phyloP scores from a whole-genome alignment of 2,329 filamentous ascomycete species.

The Penicillium sp. region DNA sequence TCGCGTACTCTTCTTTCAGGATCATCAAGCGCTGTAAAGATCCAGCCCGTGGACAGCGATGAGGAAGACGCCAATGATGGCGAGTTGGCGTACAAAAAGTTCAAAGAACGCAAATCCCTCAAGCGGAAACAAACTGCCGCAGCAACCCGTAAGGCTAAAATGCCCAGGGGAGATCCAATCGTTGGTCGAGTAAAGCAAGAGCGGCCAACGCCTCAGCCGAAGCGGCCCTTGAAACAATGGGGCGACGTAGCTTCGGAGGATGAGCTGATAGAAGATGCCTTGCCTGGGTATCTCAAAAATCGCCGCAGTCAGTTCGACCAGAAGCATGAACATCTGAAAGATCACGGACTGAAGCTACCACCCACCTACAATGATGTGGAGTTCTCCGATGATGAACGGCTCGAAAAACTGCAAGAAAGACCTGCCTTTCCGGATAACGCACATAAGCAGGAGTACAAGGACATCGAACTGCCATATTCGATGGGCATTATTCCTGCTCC shows the following conservation, averaged over 20 bases:
- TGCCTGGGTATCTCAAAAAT: conserved; percentile 71
- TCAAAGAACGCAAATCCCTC: conserved; percentile 59
- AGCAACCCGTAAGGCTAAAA: conserved; percentile 49
- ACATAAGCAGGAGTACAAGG: conserved; percentile 68
- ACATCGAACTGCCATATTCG: conserved; percentile 73
- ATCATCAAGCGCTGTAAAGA: conserved; percentile 20
- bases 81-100: conserved; percentile 58
- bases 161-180: conserved; percentile 42
- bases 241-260: conserved; percentile 54
- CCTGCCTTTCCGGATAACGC: conserved; percentile 65
- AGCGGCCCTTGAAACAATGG: conserved; percentile 42
- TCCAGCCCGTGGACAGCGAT: conserved; percentile 29
- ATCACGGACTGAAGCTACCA: conserved; percentile 71
- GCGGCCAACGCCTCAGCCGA: conserved; percentile 17
- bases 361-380: conserved; percentile 73
- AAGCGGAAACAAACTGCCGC: conserved; percentile 55
- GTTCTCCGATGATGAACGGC: conserved; percentile 68
- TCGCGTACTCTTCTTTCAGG: conserved; percentile 8
- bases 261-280: conserved; percentile 55
- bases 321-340: conserved; percentile 58
- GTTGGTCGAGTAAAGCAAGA: conserved; percentile 38
- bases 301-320: conserved; percentile 70
- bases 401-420: conserved; percentile 64
- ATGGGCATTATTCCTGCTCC: conserved; percentile 80
- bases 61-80: conserved; percentile 41